Conservation (phyloP, 2,329 filamentous ascomycete species). For the Rutstroemia sp. region DNA sequence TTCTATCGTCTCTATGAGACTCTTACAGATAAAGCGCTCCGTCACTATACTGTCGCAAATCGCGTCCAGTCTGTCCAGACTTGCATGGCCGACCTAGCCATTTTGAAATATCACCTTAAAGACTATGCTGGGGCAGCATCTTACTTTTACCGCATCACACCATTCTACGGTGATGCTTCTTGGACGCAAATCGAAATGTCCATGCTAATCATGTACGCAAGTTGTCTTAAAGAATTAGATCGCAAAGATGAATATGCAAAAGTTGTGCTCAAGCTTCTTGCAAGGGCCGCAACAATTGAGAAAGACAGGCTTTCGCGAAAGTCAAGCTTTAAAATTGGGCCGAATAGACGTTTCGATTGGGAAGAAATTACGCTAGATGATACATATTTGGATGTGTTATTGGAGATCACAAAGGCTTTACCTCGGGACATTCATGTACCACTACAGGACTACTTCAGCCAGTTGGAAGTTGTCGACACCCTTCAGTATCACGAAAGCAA, state of each 20-base stretch:
- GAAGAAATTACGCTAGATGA: slow-evolving; percentile 17
- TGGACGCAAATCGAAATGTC: slow-evolving; percentile 77
- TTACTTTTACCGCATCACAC: slow-evolving; percentile 71
- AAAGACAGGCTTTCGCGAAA: slow-evolving; percentile 40
- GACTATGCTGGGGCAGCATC: slow-evolving; percentile 68
- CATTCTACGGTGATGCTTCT: slow-evolving; percentile 67
- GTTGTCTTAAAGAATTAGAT: slow-evolving; percentile 70
- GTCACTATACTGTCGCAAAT: slow-evolving; percentile 73
- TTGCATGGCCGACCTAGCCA: slow-evolving; percentile 75
- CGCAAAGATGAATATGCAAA: slow-evolving; percentile 73
- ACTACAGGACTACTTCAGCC: slow-evolving; percentile 66
- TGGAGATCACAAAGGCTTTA: slow-evolving; percentile 30
- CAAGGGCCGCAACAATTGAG: slow-evolving; percentile 54
- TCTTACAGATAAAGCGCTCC: slow-evolving; percentile 76
- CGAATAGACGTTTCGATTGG: slow-evolving; percentile 7
- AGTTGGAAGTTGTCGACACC: slow-evolving; percentile 58
- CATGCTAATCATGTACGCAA: slow-evolving; percentile 78
- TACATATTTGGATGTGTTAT: slow-evolving; percentile 27
- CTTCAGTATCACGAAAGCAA: slow-evolving; percentile 61
- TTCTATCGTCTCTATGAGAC: slow-evolving; percentile 65
- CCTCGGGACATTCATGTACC: slow-evolving; percentile 59
- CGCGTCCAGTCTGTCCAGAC: slow-evolving; percentile 71
- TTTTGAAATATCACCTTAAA: slow-evolving; percentile 69
- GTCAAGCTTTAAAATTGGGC: slow-evolving; percentile 16
- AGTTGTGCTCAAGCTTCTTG: slow-evolving; percentile 65